Evolutionary conservation across 192 early-diverging fungal species (phyloP), one percentile per base, ranked within the genome.

Genomic region (Tieghemiomyces parasiticus): DNA sequence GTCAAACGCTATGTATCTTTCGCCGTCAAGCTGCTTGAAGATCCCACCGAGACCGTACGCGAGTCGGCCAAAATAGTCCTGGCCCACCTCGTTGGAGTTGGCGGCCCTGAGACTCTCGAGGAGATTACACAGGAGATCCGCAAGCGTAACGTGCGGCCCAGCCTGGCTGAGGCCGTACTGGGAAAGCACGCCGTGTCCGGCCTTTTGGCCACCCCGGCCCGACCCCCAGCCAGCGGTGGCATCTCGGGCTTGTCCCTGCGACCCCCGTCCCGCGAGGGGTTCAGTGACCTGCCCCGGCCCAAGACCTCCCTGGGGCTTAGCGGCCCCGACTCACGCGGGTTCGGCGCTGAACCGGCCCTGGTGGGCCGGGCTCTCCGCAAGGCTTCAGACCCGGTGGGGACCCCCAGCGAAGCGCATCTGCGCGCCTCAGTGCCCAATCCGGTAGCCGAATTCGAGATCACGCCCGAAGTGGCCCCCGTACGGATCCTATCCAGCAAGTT

Each of bases 91-190:
- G 32, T 31, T 14, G 34, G 2, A 26, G 13, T 9, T 13, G 34
- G 54, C 29, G 34, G 29, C 31, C 54, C 54, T 16, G 54, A 35
- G 16, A 56, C 54, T 29, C 33, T 56, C 29, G 34, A 56, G 16
- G 54, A 56, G 34, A 56, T 56, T 29, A 28, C 29, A 16, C 16
- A 10, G 2, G 54, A 56, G 34, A 14, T 56, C 16, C 30, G 29
- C 19, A 26, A 31, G 34, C 28, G 19, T 33, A 35, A 35, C 3
- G 24, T 56, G 9, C 54, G 54, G 20, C 12, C 9, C 4, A 56
- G 54, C 54, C 54, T 56, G 32, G 54, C 24, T 6, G 54, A 56
- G 32, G 54, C 54, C 24, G 54, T 56, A 3, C 29, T 56, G 54
- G 54, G 54, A 14, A 56, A 56, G 24, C 22, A 52, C 14, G 50